Percentiles rank a stretch among this genome's conserved stretches.
Conservation (phyloP, 768 basidiomycete species). For the Leccinum sublutescens region DNA sequence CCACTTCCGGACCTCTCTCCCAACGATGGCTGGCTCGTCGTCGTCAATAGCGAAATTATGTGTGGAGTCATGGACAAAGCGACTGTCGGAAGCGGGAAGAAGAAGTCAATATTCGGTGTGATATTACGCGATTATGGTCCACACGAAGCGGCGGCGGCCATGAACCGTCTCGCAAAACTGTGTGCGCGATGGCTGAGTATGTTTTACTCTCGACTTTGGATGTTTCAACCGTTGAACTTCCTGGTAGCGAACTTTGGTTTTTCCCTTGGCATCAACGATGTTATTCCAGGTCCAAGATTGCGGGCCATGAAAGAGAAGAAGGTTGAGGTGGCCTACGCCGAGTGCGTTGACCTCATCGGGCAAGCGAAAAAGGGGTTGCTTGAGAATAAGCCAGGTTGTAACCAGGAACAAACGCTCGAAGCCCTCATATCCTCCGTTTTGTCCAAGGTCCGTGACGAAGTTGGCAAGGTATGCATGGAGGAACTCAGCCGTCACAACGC, state of each 20-base stretch:
- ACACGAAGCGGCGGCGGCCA: slow-evolving; percentile 89
- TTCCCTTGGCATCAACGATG: slow-evolving; percentile 97
- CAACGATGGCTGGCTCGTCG: slow-evolving; percentile 96
- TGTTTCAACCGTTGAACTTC: slow-evolving; percentile 3
- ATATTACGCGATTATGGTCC: slow-evolving; percentile 97
- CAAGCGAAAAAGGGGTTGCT: slow-evolving; percentile 87
- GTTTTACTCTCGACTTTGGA: slow-evolving; percentile 20
- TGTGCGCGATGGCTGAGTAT: slow-evolving; percentile 90
- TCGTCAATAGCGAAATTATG: slow-evolving; percentile 98
- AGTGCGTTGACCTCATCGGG: slow-evolving; percentile 85
- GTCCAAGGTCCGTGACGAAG: slow-evolving; percentile 93
- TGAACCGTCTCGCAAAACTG: slow-evolving; percentile 95
- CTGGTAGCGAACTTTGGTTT: slow-evolving; percentile 91
- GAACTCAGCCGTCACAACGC: slow-evolving; percentile 98
- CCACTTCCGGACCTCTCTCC: slow-evolving; percentile 84
- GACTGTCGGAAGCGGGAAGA: slow-evolving; percentile 96
- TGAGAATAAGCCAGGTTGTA: slow-evolving; percentile 96
- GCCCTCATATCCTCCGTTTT: slow-evolving; percentile 92
- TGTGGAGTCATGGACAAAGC: slow-evolving; percentile 99
- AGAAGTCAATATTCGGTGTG: slow-evolving; percentile 98
- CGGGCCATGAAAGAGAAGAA: slow-evolving; percentile 77
- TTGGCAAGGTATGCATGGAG: slow-evolving; percentile 97
- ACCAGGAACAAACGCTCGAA: slow-evolving; percentile 96
- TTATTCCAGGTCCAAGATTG: slow-evolving; percentile 90
- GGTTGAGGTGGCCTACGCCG: slow-evolving; percentile 85